Evolutionary conservation across 768 basidiomycete species (phyloP).

Genomic region (Multifurca ochricompacta): DNA sequence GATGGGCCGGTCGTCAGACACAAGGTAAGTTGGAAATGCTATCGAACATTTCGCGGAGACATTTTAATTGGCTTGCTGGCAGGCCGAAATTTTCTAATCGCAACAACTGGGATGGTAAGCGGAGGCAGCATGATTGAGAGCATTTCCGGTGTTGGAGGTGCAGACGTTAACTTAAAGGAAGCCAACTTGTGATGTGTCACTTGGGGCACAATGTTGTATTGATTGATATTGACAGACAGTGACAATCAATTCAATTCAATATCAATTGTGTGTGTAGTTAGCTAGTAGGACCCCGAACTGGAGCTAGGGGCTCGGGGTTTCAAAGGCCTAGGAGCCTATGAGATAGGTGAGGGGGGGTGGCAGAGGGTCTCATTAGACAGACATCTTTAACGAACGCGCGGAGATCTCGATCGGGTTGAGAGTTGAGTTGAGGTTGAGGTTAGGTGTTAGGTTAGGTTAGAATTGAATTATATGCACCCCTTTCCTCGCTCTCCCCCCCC

Average conservation of each 20-base stretch:
- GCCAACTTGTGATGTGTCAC: constrained; percentile 32
- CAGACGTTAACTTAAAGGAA: constrained; percentile 34
- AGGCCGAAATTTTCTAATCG: constrained; percentile 86
- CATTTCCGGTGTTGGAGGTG: constrained; percentile 41
- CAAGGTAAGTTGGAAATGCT: constrained; percentile 43
- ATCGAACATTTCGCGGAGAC: neutral
- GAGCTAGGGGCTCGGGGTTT: too few relatives aligned
- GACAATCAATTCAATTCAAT: too few relatives aligned
- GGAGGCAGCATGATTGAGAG: constrained; percentile 67
- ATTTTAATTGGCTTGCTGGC: constrained; percentile 11
- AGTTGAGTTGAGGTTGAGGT: constrained; percentile 16
- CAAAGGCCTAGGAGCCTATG: too few relatives aligned
- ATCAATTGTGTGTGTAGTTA: too few relatives aligned
- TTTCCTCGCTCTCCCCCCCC: constrained; percentile 26
- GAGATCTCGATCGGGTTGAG: constrained; percentile 22
- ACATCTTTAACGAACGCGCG: too few relatives aligned
- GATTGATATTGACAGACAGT: too few relatives aligned
- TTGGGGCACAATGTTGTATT: too few relatives aligned
- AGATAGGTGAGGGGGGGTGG: constrained; percentile 11
- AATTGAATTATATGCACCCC: constrained; percentile 21
- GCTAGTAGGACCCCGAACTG: too few relatives aligned
- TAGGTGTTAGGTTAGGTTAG: constrained; percentile 8
- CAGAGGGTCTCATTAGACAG: constrained; percentile 10
- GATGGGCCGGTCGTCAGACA: constrained; percentile 86
- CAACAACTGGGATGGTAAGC: constrained; percentile 85